These are phyloP conservation scores for Mycena venus DNA, from an alignment of 768 basidiomycete genomes.

Conservation along the genomic window DNA sequence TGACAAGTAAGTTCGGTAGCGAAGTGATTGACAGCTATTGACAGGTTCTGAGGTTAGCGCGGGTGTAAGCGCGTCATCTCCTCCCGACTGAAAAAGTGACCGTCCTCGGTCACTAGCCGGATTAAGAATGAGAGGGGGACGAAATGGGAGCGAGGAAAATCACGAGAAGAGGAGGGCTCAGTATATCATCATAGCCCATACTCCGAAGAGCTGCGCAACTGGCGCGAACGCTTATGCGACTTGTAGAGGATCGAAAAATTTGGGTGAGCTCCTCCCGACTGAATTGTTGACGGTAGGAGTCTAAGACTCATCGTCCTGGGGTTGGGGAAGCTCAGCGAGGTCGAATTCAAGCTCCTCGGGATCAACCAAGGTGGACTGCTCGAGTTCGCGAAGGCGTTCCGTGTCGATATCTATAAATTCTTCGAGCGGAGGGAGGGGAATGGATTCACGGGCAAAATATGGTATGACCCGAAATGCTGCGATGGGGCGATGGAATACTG, in stretches of 20 bases:
- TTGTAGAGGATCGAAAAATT: neutral
- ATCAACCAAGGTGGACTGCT: neutral
- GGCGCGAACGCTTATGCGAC: neutral
- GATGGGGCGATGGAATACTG: slow-evolving; percentile 33
- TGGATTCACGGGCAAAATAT: slow-evolving; percentile 27
- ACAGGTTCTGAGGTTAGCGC: no score
- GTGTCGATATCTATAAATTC: no score
- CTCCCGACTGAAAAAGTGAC: no score
- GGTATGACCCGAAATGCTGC: slow-evolving; percentile 42
- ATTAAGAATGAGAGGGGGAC: no score
- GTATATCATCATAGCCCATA: neutral
- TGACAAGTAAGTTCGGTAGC: no score
- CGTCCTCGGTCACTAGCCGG: no score
- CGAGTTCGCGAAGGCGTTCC: no score
- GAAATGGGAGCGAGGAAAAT: no score
- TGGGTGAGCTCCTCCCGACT: neutral
- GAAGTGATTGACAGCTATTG: no score
- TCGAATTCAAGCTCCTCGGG: neutral
- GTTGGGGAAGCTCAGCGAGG: neutral
- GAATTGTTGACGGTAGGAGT: neutral
- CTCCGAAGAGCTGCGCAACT: neutral
- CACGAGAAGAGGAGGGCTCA: no score
- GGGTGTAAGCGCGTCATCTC: no score
- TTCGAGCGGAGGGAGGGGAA: slow-evolving; percentile 15
- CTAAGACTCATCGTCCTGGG: neutral